Base-by-base conservation (phyloP, 2,329 filamentous ascomycete genomes). In the Aspergillus candidus region DNA sequence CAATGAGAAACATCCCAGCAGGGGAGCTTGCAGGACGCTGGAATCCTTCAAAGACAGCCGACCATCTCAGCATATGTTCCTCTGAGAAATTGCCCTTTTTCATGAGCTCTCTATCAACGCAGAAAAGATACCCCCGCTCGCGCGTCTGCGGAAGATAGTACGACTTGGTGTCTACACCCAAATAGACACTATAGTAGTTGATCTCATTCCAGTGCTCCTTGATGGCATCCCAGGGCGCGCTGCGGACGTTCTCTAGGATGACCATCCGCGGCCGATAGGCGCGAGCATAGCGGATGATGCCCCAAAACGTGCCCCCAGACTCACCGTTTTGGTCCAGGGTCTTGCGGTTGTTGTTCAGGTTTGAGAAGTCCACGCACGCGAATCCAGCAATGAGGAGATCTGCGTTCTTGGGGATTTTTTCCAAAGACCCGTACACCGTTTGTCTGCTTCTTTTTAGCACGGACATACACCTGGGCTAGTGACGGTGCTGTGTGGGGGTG, bases 111-210 rank as follows among this genome's bases (percentile, higher is more conserved):
- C 51, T 64, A 44, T 78, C 69, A n/a, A 83, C 57, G 11, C 75
- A 78, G 27, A 84, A 56, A 50, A 83, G 69, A 54, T 85, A 85
- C 1, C 74, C 76, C 30, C 82, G 72, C 33, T 69, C 63, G 2
- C 82, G 72, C 0, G 83, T 88, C 42, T 91, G 86, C 0, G 87
- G 87, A 1, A 90, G 65, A 46, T 87, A 86, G 53, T 76, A 88
- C 3, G 84, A 65, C 57, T 88, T 88, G 0, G 80, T 84, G 54
- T 90, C 84, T 0, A 85, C 66, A 4, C 65, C 67, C 0, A 72
- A 51, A 38, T 70, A 72, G 0, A 59, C 56, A 1, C 74, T 75
- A 2, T 71, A 60, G 53, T 90, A 91, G 2, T 72, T 77, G 32
- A 80, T 71, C 0, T 63, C 57, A 1, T 66, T 46, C 59, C 75